A percentile compares a stretch with the other conserved stretches of the same genome.
phyloP scores from a whole-genome alignment of 1,284 basidiomycete genomes.

The Papiliotrema flavescens region DNA sequence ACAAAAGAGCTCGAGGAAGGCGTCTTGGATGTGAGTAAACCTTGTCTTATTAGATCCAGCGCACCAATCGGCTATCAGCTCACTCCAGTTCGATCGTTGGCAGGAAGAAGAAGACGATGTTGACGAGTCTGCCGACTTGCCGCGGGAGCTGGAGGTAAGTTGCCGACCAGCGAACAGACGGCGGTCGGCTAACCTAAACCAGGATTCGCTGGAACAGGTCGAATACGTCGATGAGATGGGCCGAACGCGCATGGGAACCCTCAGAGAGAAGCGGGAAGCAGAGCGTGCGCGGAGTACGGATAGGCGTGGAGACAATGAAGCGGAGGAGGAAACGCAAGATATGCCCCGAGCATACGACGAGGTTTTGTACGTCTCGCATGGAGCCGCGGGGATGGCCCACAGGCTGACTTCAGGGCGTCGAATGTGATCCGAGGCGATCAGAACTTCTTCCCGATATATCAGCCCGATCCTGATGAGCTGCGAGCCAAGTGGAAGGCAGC shows the following conservation, averaged over 20 bases:
- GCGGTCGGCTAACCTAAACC: not conserved
- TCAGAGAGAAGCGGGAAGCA: constrained; percentile 40
- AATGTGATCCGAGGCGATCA: constrained; percentile 64
- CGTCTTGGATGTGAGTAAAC: constrained; percentile 71
- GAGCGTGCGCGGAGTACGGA: constrained; percentile 16
- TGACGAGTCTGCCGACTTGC: constrained; percentile 29
- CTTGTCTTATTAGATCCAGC: constrained; percentile 2
- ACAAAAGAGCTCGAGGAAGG: constrained; percentile 71
- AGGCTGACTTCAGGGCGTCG: constrained; percentile 54
- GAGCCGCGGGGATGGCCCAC: not conserved
- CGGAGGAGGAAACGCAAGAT: constrained; percentile 6
- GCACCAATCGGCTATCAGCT: not conserved
- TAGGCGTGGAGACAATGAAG: not conserved
- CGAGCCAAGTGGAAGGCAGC: constrained; percentile 72
- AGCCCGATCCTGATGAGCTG: constrained; percentile 73
- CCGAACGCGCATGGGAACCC: constrained; percentile 40
- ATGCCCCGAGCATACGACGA: constrained; percentile 33
- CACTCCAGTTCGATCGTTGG: constrained; percentile 67
- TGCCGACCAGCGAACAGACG: not conserved
- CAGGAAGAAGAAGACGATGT: constrained; percentile 49
- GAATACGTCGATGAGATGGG: constrained; percentile 50
- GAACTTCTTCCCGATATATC: constrained; percentile 77
- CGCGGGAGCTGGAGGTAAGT: not conserved
- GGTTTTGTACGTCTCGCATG: constrained; percentile 36
- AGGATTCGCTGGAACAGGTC: constrained; percentile 20